phyloP scores from a whole-genome alignment of 2,329 filamentous ascomycete genomes.

The Trichoderma sp. region DNA sequence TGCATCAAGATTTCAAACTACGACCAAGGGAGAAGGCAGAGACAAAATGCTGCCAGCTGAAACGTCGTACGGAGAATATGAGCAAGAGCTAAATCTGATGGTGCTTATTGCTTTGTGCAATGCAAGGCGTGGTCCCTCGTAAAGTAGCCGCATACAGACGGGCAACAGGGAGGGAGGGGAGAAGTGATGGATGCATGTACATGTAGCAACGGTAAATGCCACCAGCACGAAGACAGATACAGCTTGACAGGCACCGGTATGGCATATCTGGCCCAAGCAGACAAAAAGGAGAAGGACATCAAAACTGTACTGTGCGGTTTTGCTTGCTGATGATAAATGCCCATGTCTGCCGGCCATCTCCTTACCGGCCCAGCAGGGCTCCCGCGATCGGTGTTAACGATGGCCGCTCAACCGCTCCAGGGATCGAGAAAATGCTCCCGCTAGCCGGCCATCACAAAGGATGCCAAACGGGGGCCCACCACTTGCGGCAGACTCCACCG shows the following conservation, averaged over 20 bases:
- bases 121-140: background rate
- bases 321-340: background rate
- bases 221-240: background rate
- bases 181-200: background rate
- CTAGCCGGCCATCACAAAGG: background rate
- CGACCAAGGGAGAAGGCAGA: conserved; percentile 12
- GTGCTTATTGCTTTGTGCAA: background rate
- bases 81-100: background rate
- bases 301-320: background rate
- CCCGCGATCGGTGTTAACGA: conserved; percentile 18
- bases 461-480: background rate
- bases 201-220: background rate
- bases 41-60: background rate
- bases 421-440: background rate
- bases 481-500: conserved; percentile 9
- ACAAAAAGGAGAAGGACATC: background rate
- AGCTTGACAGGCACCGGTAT: background rate
- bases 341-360: conserved; percentile 6
- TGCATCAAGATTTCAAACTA: background rate
- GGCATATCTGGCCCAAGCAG: background rate
- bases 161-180: background rate
- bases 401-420: conserved; percentile 6
- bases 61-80: conserved; percentile 8
- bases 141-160: background rate
- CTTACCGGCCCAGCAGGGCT: conserved; percentile 5